Evolutionary conservation across 768 basidiomycete species (phyloP), one percentile per base, ranked within the genome.

Genomic region (Trichaptum fuscoviolaceum): DNA sequence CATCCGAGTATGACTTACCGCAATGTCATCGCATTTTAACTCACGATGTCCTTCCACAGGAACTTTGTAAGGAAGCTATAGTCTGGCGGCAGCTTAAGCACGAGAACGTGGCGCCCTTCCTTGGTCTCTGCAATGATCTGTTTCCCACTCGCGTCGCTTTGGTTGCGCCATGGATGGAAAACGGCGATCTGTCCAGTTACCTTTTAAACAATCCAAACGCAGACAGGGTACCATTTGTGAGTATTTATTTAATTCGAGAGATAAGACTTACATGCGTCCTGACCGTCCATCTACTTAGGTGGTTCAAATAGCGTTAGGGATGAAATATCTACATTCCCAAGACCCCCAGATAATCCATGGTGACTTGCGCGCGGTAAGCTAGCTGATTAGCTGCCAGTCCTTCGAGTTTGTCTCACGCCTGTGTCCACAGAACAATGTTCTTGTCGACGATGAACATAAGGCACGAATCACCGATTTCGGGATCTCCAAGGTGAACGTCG

Each of bases 321-420:
- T 65, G 35, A 20, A 35, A 42, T 65, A 65, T 65, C 27, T 65
- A 17, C 64, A 65, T 58, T 42, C 36, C 18, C 34, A 58, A n/a
- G 63, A 63, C 18, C 63, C 63, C 9, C 57, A n/a, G 18, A 58
- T 65, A n/a, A 58, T 57, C 57, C 64, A 65, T 24, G 64, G 64
- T 12, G 34, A 65, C 27, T 57, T 65, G 17, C 64, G 35, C 17
- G 64, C 64, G 64, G 64, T 65, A 58, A 65, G 64, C 24, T 17
- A n/a, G 57, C 5, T 24, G 57, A 24, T 63, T 4, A 61, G 17
- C 3, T 15, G 23, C 15, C 23, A 57, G 2, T 34, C 17, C 57
- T 12, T 25, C 35, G 57, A n/a, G 30, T 2, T 12, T 63, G n/a
- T 30, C 18, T 34, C 9, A 63, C 63, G 10, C 12, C 27, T 34